Evolutionary conservation across 345 rosid genomes (phyloP), one percentile per base, ranked within the genome.

Genomic region (Pistacia atlantica): DNA sequence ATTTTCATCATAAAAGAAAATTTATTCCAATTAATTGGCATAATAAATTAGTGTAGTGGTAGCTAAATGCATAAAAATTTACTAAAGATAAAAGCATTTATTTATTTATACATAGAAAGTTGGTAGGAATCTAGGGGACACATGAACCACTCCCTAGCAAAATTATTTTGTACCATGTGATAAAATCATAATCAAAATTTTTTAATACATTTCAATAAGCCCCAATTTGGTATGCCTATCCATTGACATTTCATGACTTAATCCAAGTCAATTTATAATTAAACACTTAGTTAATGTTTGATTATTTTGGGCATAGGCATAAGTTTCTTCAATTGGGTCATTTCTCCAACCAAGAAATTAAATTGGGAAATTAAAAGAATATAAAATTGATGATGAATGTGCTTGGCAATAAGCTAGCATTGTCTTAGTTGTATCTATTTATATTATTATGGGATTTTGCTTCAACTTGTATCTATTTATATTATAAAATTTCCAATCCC

Each of bases 81-180:
- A 25, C 25, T 25, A 25, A 25, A 25, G 25, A 25, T 25, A 25
- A 25, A 25, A 25, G 25, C 25, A 25, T 25, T 25, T 25, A 25
- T 25, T 25, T 25, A 25, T 25, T 25, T 25, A 25, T 25, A 25
- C 1, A 52, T 58, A 62, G 35, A 66, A 48, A 60, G 16, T 25
- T 73, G 49, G 51, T 54, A 12, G 75, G 75, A 64, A 63, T 45
- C 54, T 16, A 65, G 66, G 67, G 20, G 78, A 46, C 56, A 75
- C 11, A 9, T 31, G 69, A 79, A 69, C 72, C 75, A 59, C 51
- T 69, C n/a, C 59, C 35, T 57, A 31, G 4, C 61, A 74, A 46
- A 18, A 79, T 74, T 28, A 64, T 74, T 46, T 3, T 52, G 65
- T 45, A 28, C 46, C 78, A 79, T 69, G 75, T 56, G 75, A 42